Conservation (phyloP, 805 yeast species). For the Schizosaccharomyces cryophilus region DNA sequence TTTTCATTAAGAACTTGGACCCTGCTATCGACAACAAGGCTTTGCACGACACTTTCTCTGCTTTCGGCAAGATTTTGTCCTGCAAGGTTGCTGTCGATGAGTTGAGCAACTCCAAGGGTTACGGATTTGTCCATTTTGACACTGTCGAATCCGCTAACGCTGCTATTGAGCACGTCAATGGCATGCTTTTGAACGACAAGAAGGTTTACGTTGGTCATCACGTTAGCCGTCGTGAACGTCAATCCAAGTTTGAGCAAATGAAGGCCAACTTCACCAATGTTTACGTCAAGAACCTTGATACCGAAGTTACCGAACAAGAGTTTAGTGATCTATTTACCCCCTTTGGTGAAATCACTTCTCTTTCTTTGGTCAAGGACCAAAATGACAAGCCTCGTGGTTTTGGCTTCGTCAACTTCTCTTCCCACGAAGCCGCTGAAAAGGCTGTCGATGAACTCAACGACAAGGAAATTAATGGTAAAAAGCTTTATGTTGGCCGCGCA, state of each 20-base stretch:
- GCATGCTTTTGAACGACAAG: slow-evolving; percentile 89
- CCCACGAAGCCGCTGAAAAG: slow-evolving; percentile 66
- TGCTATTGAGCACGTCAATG: slow-evolving; percentile 92
- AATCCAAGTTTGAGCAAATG: slow-evolving; percentile 70
- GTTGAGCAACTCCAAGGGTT: slow-evolving; percentile 76
- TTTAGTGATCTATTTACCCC: slow-evolving; percentile 47
- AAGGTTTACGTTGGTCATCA: slow-evolving; percentile 93
- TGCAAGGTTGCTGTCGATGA: slow-evolving; percentile 94
- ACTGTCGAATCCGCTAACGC: slow-evolving; percentile 75
- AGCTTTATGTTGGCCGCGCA: slow-evolving; percentile 32
- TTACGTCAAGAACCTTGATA: slow-evolving; percentile 70
- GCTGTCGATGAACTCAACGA: slow-evolving; percentile 87
- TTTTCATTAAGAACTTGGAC: slow-evolving; percentile 93
- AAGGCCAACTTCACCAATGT: slow-evolving; percentile 88
- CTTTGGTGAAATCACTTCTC: slow-evolving; percentile 63
- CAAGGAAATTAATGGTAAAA: slow-evolving; percentile 57
- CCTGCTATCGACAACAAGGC: slow-evolving; percentile 97
- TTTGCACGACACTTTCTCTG: slow-evolving; percentile 89
- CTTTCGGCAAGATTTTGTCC: slow-evolving; percentile 84
- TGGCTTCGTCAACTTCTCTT: slow-evolving; percentile 79
- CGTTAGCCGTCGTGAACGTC: slow-evolving; percentile 78
- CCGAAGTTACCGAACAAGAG: slow-evolving; percentile 27
- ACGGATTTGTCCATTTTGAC: slow-evolving; percentile 94
- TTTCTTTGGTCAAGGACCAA: slow-evolving; percentile 51
- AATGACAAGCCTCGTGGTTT: slow-evolving; percentile 86